These are phyloP conservation scores for Mycena kentingensis DNA, from an alignment of 768 basidiomycete species.

Conservation along the genomic window DNA sequence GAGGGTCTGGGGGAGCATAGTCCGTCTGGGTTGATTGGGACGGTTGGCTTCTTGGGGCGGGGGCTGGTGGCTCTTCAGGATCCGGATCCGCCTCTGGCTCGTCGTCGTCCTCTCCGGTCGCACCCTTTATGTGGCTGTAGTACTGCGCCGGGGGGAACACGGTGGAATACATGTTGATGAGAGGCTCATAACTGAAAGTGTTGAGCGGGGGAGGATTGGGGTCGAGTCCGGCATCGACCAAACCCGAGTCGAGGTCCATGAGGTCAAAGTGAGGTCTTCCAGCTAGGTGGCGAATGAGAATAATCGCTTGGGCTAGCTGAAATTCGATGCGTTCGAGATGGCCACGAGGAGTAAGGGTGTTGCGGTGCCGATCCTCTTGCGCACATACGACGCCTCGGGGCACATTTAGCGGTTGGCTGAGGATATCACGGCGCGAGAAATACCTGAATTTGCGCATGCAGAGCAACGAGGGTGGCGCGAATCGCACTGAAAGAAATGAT, in stretches of 20 bases:
- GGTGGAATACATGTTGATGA: slow-evolving; percentile 12
- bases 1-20: slow-evolving; percentile 23
- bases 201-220: slow-evolving; percentile 30
- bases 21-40: slow-evolving; percentile 11
- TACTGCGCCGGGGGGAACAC: slow-evolving; percentile 31
- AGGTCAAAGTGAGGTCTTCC: slow-evolving; percentile 54
- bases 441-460: slow-evolving; percentile 73
- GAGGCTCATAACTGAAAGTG: slow-evolving; percentile 25
- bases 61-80: slow-evolving; percentile 21
- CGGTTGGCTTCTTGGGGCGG: slow-evolving; percentile 22
- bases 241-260: slow-evolving; percentile 63
- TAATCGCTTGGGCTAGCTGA: slow-evolving; percentile 74
- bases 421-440: background rate
- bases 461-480: slow-evolving; percentile 88
- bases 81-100: background rate
- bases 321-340: slow-evolving; percentile 83
- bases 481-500: slow-evolving; percentile 65
- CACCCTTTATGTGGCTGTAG: slow-evolving; percentile 41
- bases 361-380: slow-evolving; percentile 86
- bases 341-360: slow-evolving; percentile 82
- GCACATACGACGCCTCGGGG: slow-evolving; percentile 70
- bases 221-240: slow-evolving; percentile 70
- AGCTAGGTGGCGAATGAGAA: slow-evolving; percentile 73
- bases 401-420: background rate
- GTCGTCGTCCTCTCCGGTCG: too few relatives aligned